Base-by-base conservation (phyloP, 78 protist genomes). In the Neovahlkampfia damariscottae region DNA sequence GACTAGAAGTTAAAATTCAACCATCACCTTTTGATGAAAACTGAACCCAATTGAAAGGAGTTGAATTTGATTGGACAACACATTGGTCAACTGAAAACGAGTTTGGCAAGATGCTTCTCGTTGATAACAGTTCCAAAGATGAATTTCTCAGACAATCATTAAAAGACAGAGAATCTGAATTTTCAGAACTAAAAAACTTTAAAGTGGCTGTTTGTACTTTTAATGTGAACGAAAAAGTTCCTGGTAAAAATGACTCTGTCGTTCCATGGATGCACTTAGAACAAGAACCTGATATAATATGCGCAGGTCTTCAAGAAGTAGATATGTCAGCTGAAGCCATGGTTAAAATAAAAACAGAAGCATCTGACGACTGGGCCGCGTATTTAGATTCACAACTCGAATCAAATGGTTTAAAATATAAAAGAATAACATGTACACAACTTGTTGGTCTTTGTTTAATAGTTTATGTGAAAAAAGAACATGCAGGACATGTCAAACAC, bases 241-340 rank as follows among this genome's bases (percentile, higher is more conserved):
- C 62, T 19, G 19, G 19, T 50, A 19, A 19, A 19, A 19, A 50
- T n/a, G 19, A 19, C 19, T 50, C 62, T n/a, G 19, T 50, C 34
- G 62, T n/a, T 19, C 34, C 19, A 50, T 19, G 19, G 19, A n/a
- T 50, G 19, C 62, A 50, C 19, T 19, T 50, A 19, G 62, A 50
- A n/a, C 62, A n/a, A n/a, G 62, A 50, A 19, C 62, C 79, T 3
- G 75, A 6, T 2, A 27, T 78, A 2, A 69, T 78, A 8, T 71
- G 67, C 7, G 78, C 69, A 8, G 82, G 82, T 9, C 66, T 78
- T 8, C 83, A 80, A 66, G 83, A 80, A 40, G 29, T 80, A 8
- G 83, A 80, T 39, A 80, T 80, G 83, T 3, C 58, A 3, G 77
- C 83, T 6, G 7, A 5, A 7, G 83, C 83, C 6, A 2, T 80